Evolutionary conservation across 176 grass and related monocot species (phyloP), one percentile per base, ranked within the genome.

Genomic region (Typha latifolia): DNA sequence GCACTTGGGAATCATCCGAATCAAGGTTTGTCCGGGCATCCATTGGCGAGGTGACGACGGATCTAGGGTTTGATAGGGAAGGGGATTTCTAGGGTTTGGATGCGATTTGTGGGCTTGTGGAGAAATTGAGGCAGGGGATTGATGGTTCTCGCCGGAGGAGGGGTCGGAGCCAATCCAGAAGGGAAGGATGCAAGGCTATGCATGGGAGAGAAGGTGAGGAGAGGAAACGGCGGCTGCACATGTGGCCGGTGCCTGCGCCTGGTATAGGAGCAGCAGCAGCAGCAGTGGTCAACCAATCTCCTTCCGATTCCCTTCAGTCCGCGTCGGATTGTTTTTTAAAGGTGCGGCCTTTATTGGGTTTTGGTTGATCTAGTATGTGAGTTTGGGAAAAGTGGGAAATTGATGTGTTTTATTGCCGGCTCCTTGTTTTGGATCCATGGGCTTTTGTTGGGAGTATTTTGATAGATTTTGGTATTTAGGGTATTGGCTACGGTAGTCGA

Each of bases 161-260:
- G 63, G 63, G 11, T 65, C 63, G 63, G 63, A 65, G 32, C 32
- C 15, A 65, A 15, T 29, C 14, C 27, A 37, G 34, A 16, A 13
- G 27, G 63, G 63, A 29, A 65, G 34, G 63, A 65, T 65, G 63
- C 63, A 65, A 65, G 63, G 63, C 63, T 65, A 65, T 65, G 63
- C 63, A 65, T 65, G 63, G 63, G 63, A 24, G 63, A 29, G 63
- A 65, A 65, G 63, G 63, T 65, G 63, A 65, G 63, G 63, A 65
- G 5, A 65, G 63, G 32, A 65, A 47, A 43, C 63, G 63, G 63
- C 27, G 27, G 27, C 63, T 24, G 63, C 63, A 65, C 63, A 65
- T 65, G 63, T 19, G 63, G 63, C 32, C 63, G 34, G 63, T 43
- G 29, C 63, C 63, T 11, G 63, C 63, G 63, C 63, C 14, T 29